phyloP scores from a whole-genome alignment of 179 eudicot genomes.

The Carnegiea gigantea region DNA sequence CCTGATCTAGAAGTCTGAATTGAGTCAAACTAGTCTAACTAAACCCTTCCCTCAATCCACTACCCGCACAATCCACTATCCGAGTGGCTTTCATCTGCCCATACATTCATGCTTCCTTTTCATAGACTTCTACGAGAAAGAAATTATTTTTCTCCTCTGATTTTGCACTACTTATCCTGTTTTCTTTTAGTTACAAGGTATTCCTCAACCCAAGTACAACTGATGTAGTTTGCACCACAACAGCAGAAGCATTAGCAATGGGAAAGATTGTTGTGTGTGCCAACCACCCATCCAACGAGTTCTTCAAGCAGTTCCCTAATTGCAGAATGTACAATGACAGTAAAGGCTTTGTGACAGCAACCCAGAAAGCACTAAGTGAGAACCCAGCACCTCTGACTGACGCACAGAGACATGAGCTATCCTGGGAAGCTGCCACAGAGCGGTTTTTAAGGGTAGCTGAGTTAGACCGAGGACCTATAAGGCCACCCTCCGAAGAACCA shows the following conservation, averaged over 20 bases:
- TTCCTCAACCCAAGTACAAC: constrained; percentile 97
- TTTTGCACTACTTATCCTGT: not conserved
- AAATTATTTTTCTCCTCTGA: not conserved
- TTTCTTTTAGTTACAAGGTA: constrained; percentile 71
- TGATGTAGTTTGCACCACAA: constrained; percentile 93
- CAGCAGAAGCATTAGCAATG: constrained; percentile 98
- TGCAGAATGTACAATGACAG: constrained; percentile 61
- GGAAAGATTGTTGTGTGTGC: constrained; percentile 95
- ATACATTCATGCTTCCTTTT: not conserved
- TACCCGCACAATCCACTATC: not conserved
- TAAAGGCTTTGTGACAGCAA: constrained; percentile 60
- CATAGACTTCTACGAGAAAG: too few species aligned
- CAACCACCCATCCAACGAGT: constrained; percentile 87
- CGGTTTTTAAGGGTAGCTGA: constrained; percentile 66
- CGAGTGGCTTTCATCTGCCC: not conserved
- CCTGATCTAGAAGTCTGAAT: not conserved
- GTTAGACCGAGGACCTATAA: constrained; percentile 36
- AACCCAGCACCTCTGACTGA: constrained; percentile 70
- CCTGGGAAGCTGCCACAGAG: constrained; percentile 95
- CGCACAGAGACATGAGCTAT: constrained; percentile 62
- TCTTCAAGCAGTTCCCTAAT: constrained; percentile 90
- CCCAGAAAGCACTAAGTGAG: constrained; percentile 54
- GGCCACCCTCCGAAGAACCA: constrained; percentile 21
- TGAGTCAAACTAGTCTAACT: not conserved
- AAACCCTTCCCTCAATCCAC: not conserved